Base-by-base conservation (phyloP, 2,329 filamentous ascomycete genomes). In the Exserohilum rostratum region DNA sequence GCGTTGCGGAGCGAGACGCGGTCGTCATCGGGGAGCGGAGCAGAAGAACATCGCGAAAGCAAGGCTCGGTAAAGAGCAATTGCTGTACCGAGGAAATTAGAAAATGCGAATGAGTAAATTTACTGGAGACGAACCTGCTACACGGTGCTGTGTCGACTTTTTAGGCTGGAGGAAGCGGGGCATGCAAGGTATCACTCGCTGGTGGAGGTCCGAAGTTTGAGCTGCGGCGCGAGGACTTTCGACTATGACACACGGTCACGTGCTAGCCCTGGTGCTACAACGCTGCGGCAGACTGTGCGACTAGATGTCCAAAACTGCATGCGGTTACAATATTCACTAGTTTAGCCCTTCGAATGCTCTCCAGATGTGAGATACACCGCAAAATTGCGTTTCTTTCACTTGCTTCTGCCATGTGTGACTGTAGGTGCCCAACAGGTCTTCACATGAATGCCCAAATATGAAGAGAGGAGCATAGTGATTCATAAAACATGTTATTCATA, bases 1-100 rank as follows among this genome's bases (percentile, higher is more conserved):
- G 89, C 76, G 51, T 83, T 80, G 46, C 78, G 76, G 49, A 91
- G 74, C 0, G 85, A 83, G 52, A 80, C 75, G 53, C 67, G 68
- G 15, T 83, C 66, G 42, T 84, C 77, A 67, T 78, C 65, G 1
- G 84, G 81, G 1, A 90, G 75, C 1, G 81, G 76, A 30, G 89
- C 75, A 35, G 74, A 77, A 27, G 77, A 72, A 54, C 81, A 85
- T 74, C 85, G 82, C 58, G 80, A 80, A 47, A 91, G 76, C 50
- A 93, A 83, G 31, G 88, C 86, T 58, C 87, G 83, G 76, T 88
- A 93, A 44, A 93, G 85, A 46, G 89, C 87, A 59, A 90, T 82
- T 69, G 85, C 87, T 88, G 50, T 5, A 7, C 22, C 1, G 3
- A 34, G 10, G 30, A 15, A 20, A 55, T 57, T 33, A 55, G 51